Evolutionary conservation across 345 rosid genomes (phyloP).

Genomic region (Ricinus communis): DNA sequence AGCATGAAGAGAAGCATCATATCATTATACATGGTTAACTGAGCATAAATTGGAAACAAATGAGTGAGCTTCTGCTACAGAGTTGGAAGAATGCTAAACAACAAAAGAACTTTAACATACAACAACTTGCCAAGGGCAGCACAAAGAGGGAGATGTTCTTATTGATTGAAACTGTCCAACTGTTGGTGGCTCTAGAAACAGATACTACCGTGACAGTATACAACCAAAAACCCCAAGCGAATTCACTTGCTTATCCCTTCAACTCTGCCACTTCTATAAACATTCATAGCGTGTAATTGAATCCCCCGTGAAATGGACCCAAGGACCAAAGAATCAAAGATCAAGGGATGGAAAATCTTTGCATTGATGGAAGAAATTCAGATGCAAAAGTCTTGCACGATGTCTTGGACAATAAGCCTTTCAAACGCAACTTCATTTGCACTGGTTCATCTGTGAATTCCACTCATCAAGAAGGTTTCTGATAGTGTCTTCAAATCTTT

Average conservation of each 20-base stretch:
- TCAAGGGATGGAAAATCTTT: slow-evolving; percentile 18
- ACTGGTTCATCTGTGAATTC: slow-evolving; percentile 67
- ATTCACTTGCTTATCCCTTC: slow-evolving; percentile 26
- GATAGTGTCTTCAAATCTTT: slow-evolving; percentile 63
- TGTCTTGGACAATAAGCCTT: slow-evolving; percentile 7
- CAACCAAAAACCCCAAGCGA: slow-evolving; percentile 17
- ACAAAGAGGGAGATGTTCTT: slow-evolving; percentile 17
- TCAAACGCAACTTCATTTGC: slow-evolving; percentile 55
- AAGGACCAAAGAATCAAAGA: slow-evolving; percentile 37
- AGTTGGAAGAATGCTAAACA: slow-evolving; percentile 7
- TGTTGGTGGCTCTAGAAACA: slow-evolving; percentile 3
- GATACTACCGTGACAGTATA: slow-evolving; percentile 5
- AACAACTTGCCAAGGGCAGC: slow-evolving; percentile 30
- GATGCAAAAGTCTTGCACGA: slow-evolving; percentile 28
- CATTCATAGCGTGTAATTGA: slow-evolving; percentile 19
- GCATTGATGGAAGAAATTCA: slow-evolving; percentile 21
- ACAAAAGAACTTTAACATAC: slow-evolving; percentile 17
- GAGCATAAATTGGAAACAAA: slow-evolving; percentile 21
- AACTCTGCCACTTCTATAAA: slow-evolving; percentile 34
- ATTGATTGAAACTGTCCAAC: background rate
- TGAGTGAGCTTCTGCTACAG: slow-evolving; percentile 27
- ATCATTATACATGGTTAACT: background rate
- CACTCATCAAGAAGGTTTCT: slow-evolving; percentile 67
- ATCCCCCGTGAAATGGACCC: slow-evolving; percentile 38
- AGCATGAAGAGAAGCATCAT: background rate